Base-by-base conservation (phyloP, 2,329 filamentous ascomycete genomes). In the Aspergillus sp. region DNA sequence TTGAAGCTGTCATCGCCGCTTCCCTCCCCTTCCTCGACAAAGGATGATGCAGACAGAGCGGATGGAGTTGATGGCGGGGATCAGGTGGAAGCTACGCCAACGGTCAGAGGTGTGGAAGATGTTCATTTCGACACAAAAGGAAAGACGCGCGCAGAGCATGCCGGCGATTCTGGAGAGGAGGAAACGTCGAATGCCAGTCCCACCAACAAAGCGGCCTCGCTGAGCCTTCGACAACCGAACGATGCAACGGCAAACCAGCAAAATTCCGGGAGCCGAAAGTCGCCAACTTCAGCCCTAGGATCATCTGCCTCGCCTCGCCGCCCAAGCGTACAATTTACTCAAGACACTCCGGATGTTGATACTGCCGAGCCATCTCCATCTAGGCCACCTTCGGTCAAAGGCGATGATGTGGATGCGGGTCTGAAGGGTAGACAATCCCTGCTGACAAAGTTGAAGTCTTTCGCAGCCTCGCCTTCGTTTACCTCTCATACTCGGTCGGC, bases 301-400 rank as follows among this genome's bases (percentile, higher is more conserved):
- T 62, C 70, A 8, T 67, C 79, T 5, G 80, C 81, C 21, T 73
- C 76, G 1, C 73, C 71, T 13, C 81, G 82, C 19, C 81, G 86
- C 54, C 84, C 85, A 58, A 94, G 89, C 71, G 90, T 96, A 3
- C 91, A 95, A 67, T 95, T 96, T 71, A 86, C 84, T 2, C 83
- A 86, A 30, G 78, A 83, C 13, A 82, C 86, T 53, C 75, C 77
- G 27, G 79, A 82, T 73, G 64, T 71, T 75, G 65, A 86, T 55
- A 68, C 84, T 36, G 76, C 81, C 5, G 77, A 82, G 7, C 66
- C 75, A 19, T 73, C 80, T 19, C 85, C 87, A 65, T 85, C 83
- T 32, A 83, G 87, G 60, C 83, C 88, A 47, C 83, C 85, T 36
- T 91, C 90, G 3, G 84, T 84, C 78, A 87, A 90, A 30, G 73